Base-by-base conservation (phyloP, 192 early-diverging fungal genomes). In the Backusella luteola region DNA sequence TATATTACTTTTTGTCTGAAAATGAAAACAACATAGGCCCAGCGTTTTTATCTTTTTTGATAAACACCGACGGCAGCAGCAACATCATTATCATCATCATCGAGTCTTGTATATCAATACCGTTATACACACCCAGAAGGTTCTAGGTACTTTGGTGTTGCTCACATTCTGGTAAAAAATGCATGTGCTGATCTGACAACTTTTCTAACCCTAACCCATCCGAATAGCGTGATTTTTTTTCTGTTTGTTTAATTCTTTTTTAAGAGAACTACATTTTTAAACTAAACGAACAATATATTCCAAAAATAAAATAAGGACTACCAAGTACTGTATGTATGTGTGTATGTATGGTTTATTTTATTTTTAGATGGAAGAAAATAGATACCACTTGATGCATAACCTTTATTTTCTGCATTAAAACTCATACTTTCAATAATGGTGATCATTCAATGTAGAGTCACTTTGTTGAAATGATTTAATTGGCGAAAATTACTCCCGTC, bases 151-250 rank as follows among this genome's bases (percentile, higher is more conserved):
- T 23, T 59, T 59, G n/a, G 1, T 26, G 2, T 23, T 26, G 23
- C 23, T 59, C 23, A 59, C n/a, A 59, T 3, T 26, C 21, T 49
- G 46, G 46, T 49, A 3, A 1, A 21, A 59, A 26, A 8, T 63
- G 21, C 3, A 63, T 29, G 15, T 63, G 23, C 23, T 29, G 56
- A 63, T 63, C 56, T 63, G 23, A 11, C 11, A 29, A 63, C 26
- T 63, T 63, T 63, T 29, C 11, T 63, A 12, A 14, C 56, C 56
- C 56, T 63, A 63, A 63, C 56, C 11, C 56, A 63, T 63, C 56
- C 56, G 56, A 59, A 63, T 63, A 63, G 26, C 56, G 56, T 63
- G 56, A 63, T 63, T 29, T 26, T 63, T 63, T 63, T 63, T 29
- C 26, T 63, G 11, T 56, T 56, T 29, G 7, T 63, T 56, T 56